Evolutionary conservation across 345 rosid genomes (phyloP).

Genomic region (Acer yangbiense): DNA sequence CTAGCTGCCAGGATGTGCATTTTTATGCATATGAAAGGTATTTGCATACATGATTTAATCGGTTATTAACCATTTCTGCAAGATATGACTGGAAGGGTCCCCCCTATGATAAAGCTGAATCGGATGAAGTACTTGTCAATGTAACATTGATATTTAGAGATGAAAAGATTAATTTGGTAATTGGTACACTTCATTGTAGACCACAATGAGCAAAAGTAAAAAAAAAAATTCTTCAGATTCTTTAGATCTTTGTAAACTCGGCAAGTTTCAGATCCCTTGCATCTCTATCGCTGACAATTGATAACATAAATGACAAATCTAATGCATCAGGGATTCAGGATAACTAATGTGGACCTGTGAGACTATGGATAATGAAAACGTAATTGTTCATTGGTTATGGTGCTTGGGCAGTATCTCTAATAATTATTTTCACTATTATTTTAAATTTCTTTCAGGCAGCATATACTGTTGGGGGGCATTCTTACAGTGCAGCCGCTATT

Average conservation of each 20-base stretch:
- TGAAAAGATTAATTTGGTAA: neutral
- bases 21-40: neutral
- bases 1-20: neutral
- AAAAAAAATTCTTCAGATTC: neutral
- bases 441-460: slow-evolving; percentile 61
- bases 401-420: neutral
- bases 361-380: neutral
- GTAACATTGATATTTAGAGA: neutral
- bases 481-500: slow-evolving; percentile 77
- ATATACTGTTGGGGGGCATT: slow-evolving; percentile 90
- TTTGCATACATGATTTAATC: neutral
- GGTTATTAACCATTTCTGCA: neutral
- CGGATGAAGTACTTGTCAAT: neutral
- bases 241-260: neutral
- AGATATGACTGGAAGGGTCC: neutral
- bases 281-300: neutral
- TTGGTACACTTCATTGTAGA: neutral
- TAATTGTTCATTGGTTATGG: neutral
- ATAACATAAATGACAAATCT: neutral
- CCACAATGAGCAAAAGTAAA: neutral
- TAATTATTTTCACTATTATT: neutral
- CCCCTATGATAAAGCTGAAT: neutral
- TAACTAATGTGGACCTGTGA: neutral
- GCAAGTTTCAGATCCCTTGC: neutral
- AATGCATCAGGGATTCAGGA: neutral